These are phyloP conservation scores for Aspergillus taichungensis DNA, from an alignment of 495 filamentous ascomycete genomes.

Conservation along the genomic window DNA sequence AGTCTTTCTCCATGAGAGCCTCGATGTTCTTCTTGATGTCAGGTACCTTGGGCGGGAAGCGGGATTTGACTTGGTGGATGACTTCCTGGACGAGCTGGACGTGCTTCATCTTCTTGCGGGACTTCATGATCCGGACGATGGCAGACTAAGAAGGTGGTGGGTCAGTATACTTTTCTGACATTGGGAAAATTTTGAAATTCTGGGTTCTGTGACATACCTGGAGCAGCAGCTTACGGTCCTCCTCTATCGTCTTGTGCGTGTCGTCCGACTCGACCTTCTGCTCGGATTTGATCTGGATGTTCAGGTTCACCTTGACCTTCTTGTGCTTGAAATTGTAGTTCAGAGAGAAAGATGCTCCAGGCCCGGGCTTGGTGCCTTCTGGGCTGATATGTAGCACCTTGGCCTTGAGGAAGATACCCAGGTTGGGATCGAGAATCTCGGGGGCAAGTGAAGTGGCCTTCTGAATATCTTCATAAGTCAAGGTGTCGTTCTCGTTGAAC, in stretches of 20 bases:
- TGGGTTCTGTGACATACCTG: conserved; percentile 57
- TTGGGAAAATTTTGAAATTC: background rate
- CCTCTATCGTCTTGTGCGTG: conserved; percentile 99
- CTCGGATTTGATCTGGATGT: conserved; percentile 88
- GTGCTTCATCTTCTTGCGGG: conserved; percentile 97
- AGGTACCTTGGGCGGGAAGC: conserved; percentile 83
- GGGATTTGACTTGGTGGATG: conserved; percentile 87
- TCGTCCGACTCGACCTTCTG: conserved; percentile 91
- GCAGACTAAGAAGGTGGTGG: conserved; percentile 58
- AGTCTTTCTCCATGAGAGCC: conserved; percentile 97
- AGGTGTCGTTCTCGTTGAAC: conserved; percentile 84
- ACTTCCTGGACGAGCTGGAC: conserved; percentile 85
- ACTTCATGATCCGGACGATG: conserved; percentile 99
- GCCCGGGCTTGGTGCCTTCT: conserved; percentile 63
- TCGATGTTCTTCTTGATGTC: conserved; percentile 99
- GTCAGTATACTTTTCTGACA: background rate
- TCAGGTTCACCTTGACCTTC: conserved; percentile 94
- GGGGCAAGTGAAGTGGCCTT: conserved; percentile 66
- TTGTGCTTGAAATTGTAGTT: conserved; percentile 97
- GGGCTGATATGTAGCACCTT: conserved; percentile 68
- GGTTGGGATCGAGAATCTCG: conserved; percentile 76
- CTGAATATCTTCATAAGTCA: conserved; percentile 80
- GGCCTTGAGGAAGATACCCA: conserved; percentile 80
- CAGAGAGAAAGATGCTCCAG: conserved; percentile 65
- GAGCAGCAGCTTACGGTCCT: conserved; percentile 90